Evolutionary conservation across 352 stramenopile species (phyloP).

Genomic region (Globisporangium megalacanthum): DNA sequence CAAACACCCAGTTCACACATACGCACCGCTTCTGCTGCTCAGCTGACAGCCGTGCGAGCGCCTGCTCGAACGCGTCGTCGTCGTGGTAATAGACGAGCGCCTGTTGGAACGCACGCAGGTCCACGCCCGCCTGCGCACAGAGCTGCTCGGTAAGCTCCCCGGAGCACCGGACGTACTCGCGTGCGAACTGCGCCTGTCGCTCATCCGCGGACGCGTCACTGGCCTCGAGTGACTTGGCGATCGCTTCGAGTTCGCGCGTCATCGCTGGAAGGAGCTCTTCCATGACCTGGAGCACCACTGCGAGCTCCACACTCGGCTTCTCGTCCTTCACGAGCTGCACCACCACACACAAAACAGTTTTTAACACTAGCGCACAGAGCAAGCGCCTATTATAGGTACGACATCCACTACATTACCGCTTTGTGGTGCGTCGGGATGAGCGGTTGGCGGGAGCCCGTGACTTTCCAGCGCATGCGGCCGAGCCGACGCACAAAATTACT

Average conservation of each 20-base stretch:
- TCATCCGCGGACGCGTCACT: slow-evolving; percentile 22
- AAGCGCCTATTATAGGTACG: neutral
- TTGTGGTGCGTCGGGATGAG: slow-evolving; percentile 50
- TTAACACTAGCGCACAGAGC: no score
- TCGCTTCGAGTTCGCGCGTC: slow-evolving; percentile 70
- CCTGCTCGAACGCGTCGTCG: slow-evolving; percentile 54
- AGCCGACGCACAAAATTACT: slow-evolving; percentile 67
- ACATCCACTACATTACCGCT: slow-evolving; percentile 12
- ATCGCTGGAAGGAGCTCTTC: slow-evolving; percentile 64
- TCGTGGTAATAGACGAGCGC: slow-evolving; percentile 81
- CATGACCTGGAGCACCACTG: slow-evolving; percentile 59
- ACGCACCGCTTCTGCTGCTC: slow-evolving; percentile 68
- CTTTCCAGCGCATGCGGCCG: slow-evolving; percentile 70
- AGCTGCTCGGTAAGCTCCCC: slow-evolving; percentile 50
- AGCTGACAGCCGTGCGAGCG: slow-evolving; percentile 47
- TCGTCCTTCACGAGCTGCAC: slow-evolving; percentile 43
- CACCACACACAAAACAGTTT: neutral
- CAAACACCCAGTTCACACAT: neutral
- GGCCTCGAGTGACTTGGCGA: slow-evolving; percentile 18
- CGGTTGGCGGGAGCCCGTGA: slow-evolving; percentile 70
- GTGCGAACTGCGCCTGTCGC: slow-evolving; percentile 49
- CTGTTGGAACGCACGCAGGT: slow-evolving; percentile 64
- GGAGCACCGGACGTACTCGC: slow-evolving; percentile 63
- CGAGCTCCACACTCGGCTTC: slow-evolving; percentile 56
- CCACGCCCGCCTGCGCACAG: slow-evolving; percentile 40